Conservation (phyloP, 2,329 filamentous ascomycete species). For the Pseudogymnoascus sp. region DNA sequence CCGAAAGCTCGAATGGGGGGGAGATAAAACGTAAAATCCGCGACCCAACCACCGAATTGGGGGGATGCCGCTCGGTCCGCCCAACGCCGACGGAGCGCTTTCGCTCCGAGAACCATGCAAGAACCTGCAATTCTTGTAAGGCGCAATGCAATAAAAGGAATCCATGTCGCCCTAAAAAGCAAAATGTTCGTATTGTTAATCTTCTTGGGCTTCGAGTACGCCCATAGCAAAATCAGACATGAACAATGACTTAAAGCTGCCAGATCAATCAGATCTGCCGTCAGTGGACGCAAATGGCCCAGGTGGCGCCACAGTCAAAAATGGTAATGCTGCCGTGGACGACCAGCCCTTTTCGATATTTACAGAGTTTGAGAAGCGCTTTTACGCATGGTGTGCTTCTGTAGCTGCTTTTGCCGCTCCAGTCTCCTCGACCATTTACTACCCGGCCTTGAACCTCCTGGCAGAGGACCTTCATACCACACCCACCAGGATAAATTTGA, state of each 20-base stretch:
- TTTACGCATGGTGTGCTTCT: conserved; percentile 10
- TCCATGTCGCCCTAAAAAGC: neutral
- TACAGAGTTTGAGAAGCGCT: neutral
- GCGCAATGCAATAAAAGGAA: neutral
- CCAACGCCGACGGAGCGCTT: neutral
- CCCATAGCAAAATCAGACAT: neutral
- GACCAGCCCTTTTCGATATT: neutral
- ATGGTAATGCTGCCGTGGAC: neutral
- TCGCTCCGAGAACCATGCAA: neutral
- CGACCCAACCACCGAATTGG: neutral
- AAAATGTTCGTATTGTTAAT: neutral
- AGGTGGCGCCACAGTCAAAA: neutral
- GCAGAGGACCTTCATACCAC: conserved; percentile 20
- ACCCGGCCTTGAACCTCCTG: conserved; percentile 22
- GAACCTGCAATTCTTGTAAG: neutral
- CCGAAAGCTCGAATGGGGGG: neutral
- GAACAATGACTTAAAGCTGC: neutral
- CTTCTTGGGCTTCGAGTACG: neutral
- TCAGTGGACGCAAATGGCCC: neutral
- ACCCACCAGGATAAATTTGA: conserved; percentile 24
- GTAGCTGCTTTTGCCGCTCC: conserved; percentile 16
- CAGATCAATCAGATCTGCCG: neutral
- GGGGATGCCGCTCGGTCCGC: neutral
- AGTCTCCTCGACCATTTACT: conserved; percentile 22
- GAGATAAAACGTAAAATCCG: neutral